Evolutionary conservation across 805 yeast species (phyloP).

Genomic region (Suhomyces vadensis): DNA sequence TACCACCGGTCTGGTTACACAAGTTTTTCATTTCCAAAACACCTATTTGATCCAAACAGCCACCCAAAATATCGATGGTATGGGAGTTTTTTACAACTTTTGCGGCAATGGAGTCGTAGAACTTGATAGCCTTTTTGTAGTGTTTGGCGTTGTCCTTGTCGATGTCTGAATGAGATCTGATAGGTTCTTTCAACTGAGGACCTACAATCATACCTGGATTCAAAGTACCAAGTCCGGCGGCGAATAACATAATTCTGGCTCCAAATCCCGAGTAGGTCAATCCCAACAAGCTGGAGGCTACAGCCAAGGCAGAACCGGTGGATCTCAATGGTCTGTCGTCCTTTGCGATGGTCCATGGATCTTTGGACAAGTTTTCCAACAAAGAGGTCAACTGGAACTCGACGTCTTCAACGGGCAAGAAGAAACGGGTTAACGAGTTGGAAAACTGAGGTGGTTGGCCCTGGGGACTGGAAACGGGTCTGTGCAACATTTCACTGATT

Average conservation of each 20-base stretch:
- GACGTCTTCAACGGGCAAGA: conserved; percentile 71
- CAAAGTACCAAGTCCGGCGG: conserved; percentile 94
- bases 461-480: conserved; percentile 29
- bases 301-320: conserved; percentile 88
- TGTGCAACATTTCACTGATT: conserved; percentile 52
- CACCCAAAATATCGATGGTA: conserved; percentile 87
- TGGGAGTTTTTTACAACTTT: conserved; percentile 73
- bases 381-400: conserved; percentile 81
- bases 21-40: conserved; percentile 89
- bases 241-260: conserved; percentile 83
- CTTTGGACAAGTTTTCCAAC: conserved; percentile 73
- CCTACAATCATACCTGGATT: conserved; percentile 95
- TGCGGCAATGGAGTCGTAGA: conserved; percentile 71
- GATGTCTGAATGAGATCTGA: conserved; percentile 95
- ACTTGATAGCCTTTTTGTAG: conserved; percentile 81
- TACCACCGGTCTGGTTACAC: conserved; percentile 88
- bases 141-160: conserved; percentile 87
- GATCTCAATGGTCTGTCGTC: conserved; percentile 86
- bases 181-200: conserved; percentile 88
- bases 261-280: conserved; percentile 83
- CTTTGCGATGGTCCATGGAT: conserved; percentile 87
- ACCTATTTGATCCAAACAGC: conserved; percentile 96
- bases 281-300: conserved; percentile 81
- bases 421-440: conserved; percentile 55
- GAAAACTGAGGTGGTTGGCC: conserved; percentile 26